Evolutionary conservation across 2,329 filamentous ascomycete species (phyloP), one percentile per base, ranked within the genome.

Genomic region (Colletotrichum trifolii): DNA sequence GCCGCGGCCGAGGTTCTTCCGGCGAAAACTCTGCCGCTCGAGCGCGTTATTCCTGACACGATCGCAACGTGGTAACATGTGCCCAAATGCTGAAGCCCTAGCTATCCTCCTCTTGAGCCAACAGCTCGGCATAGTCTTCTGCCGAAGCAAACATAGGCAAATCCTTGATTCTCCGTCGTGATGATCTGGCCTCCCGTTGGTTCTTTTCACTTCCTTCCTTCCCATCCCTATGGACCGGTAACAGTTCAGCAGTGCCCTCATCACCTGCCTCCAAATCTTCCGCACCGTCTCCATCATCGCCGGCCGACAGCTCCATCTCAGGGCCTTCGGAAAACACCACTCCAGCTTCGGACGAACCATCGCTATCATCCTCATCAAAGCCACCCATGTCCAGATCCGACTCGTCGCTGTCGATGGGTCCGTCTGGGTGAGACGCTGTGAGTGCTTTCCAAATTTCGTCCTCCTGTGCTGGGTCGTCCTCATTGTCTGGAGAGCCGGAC

Each of bases 361-460:
- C 78, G 25, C 63, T 64, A 39, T 81, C 78, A 34, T 81, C 85
- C 25, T 25, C 25, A 49, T 85, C 85, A 35, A 82, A 77, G 57
- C 81, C 81, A 42, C 80, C 80, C 66, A 83, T 79, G 43, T 78
- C 83, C 60, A 82, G 83, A 50, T 84, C 87, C 4, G 81, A 80
- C 39, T 84, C 84, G 13, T 88, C 87, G 47, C 88, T 88, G 48
- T 85, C 86, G 9, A 85, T 91, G 70, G 92, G 91, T 39, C 94
- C 80, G 57, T 96, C 94, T 10, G 93, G 93, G 60, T 89, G 85
- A 13, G 91, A 92, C 56, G 92, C 87, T 45, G 96, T 92, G 68
- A 97, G 87, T 1, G 94, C 94, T 78, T 96, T 89, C 94, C 94
- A 97, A 70, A 97, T 93, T 78, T 96, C 92, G 45, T 93, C 90